A percentile compares a stretch with the other conserved stretches of the same genome.
Evolutionary conservation across 2,329 filamentous ascomycete species (phyloP).

Genomic region (Epichloe hybrida): DNA sequence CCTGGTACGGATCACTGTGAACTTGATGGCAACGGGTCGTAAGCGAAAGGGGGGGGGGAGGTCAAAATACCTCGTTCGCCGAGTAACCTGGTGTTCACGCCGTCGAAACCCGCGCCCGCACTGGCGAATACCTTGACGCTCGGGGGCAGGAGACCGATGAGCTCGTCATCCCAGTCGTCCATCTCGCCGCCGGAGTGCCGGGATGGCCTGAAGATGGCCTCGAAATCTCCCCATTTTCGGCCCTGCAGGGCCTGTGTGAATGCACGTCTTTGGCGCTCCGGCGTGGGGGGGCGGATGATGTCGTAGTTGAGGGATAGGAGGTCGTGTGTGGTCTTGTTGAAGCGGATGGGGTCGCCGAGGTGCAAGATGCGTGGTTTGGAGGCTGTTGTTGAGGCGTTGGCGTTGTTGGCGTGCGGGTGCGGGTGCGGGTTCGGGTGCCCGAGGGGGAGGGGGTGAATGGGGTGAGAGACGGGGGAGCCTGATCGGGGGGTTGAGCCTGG

Average conservation of each 20-base stretch:
- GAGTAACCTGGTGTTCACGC: conserved; percentile 48
- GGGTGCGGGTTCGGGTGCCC: conserved; percentile 2
- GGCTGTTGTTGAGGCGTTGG: conserved; percentile 12
- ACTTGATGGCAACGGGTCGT: not conserved
- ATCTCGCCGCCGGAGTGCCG: conserved; percentile 54
- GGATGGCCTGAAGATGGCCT: conserved; percentile 44
- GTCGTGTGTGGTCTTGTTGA: conserved; percentile 33
- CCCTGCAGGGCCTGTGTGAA: conserved; percentile 37
- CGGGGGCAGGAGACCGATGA: conserved; percentile 40
- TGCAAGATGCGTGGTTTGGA: conserved; percentile 49
- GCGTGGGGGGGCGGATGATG: conserved; percentile 36
- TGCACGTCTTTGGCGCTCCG: conserved; percentile 35
- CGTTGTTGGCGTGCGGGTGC: conserved; percentile 9
- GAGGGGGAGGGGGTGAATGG: not conserved
- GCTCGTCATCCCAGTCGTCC: conserved; percentile 48
- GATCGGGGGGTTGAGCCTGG: conserved; percentile 32
- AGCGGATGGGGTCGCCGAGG: conserved; percentile 52
- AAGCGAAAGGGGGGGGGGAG: too few species aligned
- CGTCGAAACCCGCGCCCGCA: conserved; percentile 53
- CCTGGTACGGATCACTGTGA: conserved; percentile 21
- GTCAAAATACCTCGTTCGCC: conserved; percentile 38
- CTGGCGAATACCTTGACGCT: conserved; percentile 48
- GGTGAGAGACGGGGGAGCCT: conserved; percentile 24
- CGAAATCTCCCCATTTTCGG: conserved; percentile 40
- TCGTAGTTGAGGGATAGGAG: conserved; percentile 31